Evolutionary conservation across 2,329 filamentous ascomycete species (phyloP), one percentile per base, ranked within the genome.

Genomic region (Talaromyces sp.): DNA sequence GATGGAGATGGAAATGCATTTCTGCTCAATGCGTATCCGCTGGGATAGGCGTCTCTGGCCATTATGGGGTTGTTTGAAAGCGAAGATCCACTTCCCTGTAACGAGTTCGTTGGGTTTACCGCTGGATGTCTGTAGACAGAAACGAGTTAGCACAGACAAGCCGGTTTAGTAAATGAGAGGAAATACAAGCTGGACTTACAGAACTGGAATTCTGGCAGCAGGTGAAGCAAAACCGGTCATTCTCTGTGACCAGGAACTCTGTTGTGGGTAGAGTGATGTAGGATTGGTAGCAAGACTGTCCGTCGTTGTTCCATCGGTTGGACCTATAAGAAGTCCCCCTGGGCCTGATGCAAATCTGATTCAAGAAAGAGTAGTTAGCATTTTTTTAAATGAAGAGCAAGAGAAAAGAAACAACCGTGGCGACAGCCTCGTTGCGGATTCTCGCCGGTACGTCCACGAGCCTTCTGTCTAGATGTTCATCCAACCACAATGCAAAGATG

Each of bases 321-420:
- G 78, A 69, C 77, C 81, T 75, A 81, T 77, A 66, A 85, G 81
- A 70, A 85, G 80, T 69, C 81, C 50, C n/a, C 61, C 79, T 72
- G 81, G 75, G 66, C 78, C 78, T 68, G 80, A 71, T 67, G 82
- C 79, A 74, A 84, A 86, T 73, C 84, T 86, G 76, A 68, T 73
- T 71, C 70, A 69, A 71, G 22, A 19, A n/a, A 57, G 64, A 64
- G 65, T 68, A 50, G 41, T 50, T 43, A 50, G 43, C 37, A n/a
- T 31, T 31, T 6, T 31, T 31, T 27, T 6, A 31, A 13, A 43
- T 66, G 52, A 35, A 41, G 11, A 31, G 4, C 11, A n/a, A 33
- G 8, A 27, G 3, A 63, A 19, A 43, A 35, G 11, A 64, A 47
- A 14, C 39, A 52, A 49, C 9, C 22, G 39, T 14, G 4, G 27